These are phyloP conservation scores for Fusarium pseudograminearum DNA, from an alignment of 2,329 filamentous ascomycete genomes.

Conservation along the genomic window DNA sequence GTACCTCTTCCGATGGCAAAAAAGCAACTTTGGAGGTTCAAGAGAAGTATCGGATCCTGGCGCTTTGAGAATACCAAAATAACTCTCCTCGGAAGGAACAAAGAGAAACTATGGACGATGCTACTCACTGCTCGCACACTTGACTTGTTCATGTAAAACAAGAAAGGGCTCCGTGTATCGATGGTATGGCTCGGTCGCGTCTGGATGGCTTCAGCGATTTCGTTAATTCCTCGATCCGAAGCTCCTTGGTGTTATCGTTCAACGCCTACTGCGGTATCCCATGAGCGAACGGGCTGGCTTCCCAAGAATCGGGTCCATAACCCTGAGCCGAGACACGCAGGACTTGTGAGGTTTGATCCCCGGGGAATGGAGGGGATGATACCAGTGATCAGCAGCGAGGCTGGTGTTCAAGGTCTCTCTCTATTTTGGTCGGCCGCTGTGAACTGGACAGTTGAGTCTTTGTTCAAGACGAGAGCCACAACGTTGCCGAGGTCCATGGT, in stretches of 20 bases:
- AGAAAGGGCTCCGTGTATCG: constrained; percentile 5
- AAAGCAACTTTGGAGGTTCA: constrained; percentile 33
- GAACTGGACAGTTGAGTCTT: constrained; percentile 5
- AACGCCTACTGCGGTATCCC: constrained; percentile 17
- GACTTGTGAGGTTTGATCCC: constrained; percentile 25
- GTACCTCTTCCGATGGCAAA: constrained; percentile 19
- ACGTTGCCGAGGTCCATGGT: constrained; percentile 31
- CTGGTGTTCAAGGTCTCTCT: constrained; percentile 16
- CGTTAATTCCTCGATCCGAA: constrained; percentile 12
- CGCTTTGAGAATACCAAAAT: constrained; percentile 3
- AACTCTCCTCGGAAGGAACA: constrained; percentile 20
- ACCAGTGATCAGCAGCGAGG: constrained; percentile 30
- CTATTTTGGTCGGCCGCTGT: constrained; percentile 14
- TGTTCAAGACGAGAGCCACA: constrained; percentile 20
- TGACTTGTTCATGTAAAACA: constrained; percentile 14
- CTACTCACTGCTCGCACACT: constrained; percentile 6
- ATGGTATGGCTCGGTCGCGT: constrained; percentile 34
- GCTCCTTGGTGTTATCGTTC: constrained; percentile 29
- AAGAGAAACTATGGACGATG: constrained; percentile 9
- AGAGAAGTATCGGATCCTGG: constrained; percentile 7
- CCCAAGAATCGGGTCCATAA: constrained; percentile 39
- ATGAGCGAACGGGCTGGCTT: constrained; percentile 12
- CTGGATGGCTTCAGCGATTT: constrained; percentile 9
- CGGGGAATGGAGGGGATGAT: constrained; percentile 37
- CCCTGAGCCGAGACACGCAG: constrained; percentile 39